Evolutionary conservation across 2,329 filamentous ascomycete genomes (phyloP).

Genomic region (Lachnellula subtilissima): DNA sequence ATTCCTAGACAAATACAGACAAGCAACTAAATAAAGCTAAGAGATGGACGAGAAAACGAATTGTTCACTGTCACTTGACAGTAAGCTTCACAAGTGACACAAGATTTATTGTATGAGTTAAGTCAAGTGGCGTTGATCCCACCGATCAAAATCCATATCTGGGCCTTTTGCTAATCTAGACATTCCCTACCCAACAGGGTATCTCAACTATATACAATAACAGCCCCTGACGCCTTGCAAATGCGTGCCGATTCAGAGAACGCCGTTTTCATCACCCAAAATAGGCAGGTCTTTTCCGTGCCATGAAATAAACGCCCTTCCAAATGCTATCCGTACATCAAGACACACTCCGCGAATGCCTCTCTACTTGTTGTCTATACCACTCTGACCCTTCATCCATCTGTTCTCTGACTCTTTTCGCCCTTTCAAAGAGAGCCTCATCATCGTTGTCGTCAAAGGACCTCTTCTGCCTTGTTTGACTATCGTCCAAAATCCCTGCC

Average conservation of each 20-base stretch:
- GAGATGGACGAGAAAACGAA: no score
- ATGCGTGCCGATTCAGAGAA: not conserved
- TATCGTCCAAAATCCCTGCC: slow-evolving; percentile 17
- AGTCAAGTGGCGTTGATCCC: no score
- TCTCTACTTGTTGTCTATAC: slow-evolving; percentile 25
- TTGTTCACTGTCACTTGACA: no score
- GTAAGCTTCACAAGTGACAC: no score
- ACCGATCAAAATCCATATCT: not conserved
- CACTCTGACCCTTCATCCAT: slow-evolving; percentile 32
- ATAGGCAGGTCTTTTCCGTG: not conserved
- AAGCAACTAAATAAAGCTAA: no score
- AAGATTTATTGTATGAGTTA: no score
- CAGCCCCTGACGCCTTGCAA: not conserved
- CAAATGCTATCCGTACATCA: slow-evolving; percentile 15
- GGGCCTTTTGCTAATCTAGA: not conserved
- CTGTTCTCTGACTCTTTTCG: slow-evolving; percentile 31
- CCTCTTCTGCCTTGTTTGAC: slow-evolving; percentile 13
- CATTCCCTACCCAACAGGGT: not conserved
- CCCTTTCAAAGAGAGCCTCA: slow-evolving; percentile 30
- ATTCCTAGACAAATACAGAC: no score
- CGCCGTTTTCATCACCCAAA: not conserved
- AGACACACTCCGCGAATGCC: slow-evolving; percentile 22
- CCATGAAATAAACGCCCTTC: slow-evolving; percentile 3
- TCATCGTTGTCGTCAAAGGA: slow-evolving; percentile 22
- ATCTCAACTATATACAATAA: not conserved